Percentiles rank a stretch among this genome's conserved stretches.
These are phyloP conservation scores for Penicillium macrosclerotiorum DNA, from an alignment of 495 filamentous ascomycete genomes.

Conservation along the genomic window DNA sequence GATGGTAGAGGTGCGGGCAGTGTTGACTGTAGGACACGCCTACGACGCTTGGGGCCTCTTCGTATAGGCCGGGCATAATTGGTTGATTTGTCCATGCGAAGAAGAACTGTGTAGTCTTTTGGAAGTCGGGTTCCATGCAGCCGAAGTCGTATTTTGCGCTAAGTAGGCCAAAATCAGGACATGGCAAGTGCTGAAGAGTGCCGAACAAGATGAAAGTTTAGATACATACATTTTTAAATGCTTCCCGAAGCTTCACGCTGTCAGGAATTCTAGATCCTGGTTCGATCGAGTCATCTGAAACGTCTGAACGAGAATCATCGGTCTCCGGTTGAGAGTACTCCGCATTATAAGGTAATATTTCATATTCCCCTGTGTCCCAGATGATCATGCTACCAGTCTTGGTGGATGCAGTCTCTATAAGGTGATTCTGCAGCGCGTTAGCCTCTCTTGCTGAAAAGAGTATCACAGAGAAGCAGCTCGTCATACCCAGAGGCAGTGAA, in stretches of 20 bases:
- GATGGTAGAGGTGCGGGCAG: conserved; percentile 11
- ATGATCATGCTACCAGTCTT: conserved; percentile 64
- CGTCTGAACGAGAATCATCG: conserved; percentile 42
- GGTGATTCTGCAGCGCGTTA: conserved; percentile 54
- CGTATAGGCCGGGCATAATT: conserved; percentile 30
- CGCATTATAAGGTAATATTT: conserved; percentile 47
- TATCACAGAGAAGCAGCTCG: no score
- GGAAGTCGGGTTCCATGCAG: conserved; percentile 61
- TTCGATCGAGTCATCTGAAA: conserved; percentile 11
- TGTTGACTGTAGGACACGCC: neutral
- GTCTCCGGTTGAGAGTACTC: conserved; percentile 34
- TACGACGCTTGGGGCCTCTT: conserved; percentile 31
- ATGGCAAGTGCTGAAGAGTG: no score
- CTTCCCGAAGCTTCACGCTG: conserved; percentile 50
- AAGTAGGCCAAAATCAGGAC: neutral
- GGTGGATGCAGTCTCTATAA: conserved; percentile 60
- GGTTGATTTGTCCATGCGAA: conserved; percentile 54
- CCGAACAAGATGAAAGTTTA: no score
- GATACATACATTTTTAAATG: conserved; percentile 48
- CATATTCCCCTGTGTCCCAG: conserved; percentile 70
- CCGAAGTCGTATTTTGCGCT: conserved; percentile 60
- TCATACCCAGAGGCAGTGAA: conserved; percentile 65
- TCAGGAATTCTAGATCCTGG: conserved; percentile 37
- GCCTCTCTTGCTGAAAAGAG: neutral
- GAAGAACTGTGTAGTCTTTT: conserved; percentile 52